Evolutionary conservation across 495 filamentous ascomycete genomes (phyloP), one percentile per base, ranked within the genome.

Genomic region (Lasiosphaeriaceae sp.): DNA sequence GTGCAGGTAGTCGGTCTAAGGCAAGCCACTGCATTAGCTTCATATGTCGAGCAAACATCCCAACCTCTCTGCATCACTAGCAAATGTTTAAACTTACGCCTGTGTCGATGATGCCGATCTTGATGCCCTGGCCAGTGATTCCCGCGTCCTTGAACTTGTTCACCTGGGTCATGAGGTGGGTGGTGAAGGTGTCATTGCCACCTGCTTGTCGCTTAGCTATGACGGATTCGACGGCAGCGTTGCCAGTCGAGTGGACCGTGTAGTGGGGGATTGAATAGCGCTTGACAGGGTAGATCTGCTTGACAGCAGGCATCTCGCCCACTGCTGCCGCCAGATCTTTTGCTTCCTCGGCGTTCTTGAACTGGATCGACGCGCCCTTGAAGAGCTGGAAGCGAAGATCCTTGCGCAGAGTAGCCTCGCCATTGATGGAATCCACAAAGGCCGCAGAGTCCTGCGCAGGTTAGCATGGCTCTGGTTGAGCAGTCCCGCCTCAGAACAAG

Each of bases 1-100:
- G 52, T 84, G 82, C 0, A 60, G 75, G 58, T 82, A 85, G 61
- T 85, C 82, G 58, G 79, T 76, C 74, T 77, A 24, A 20, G 22
- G 26, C n/a, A 50, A 31, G 39, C 45, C 8, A 11, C 22, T 43
- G 16, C 31, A 58, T 70, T 55, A 69, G 64, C 22, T 26, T 2
- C 29, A 19, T n/a, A 2, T 17, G 11, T 31, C 16, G 5, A 5
- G 35, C n/a, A 20, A 26, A 14, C 1, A 52, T 26, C 9, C 47
- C 47, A 35, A 9, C 17, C 22, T 50, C 29, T 3, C 17, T 3
- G 21, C 11, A 31, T 22, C 17, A 8, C 47, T 12, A 48, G 3
- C 24, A 50, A 31, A 31, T 9, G 26, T 31, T 31, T 9, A 4
- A 21, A 43, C 73, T 55, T 68, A 77, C 74, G 47, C 77, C 77